Evolutionary conservation across 192 early-diverging fungal species (phyloP).

Genomic region (Coemansia sp.): DNA sequence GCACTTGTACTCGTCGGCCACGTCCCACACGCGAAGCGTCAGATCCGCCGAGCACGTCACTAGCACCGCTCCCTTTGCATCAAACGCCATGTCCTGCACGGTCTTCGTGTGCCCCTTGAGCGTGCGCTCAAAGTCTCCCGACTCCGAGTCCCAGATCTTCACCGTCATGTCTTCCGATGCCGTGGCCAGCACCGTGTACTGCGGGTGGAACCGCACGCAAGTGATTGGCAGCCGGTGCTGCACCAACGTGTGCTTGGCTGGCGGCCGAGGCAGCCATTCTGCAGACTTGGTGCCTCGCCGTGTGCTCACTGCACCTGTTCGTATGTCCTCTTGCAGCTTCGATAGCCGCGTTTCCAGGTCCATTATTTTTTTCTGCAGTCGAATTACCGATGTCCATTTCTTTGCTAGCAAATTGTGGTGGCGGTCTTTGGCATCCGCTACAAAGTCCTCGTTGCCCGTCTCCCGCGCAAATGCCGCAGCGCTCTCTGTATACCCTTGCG

Average conservation of each 20-base stretch:
- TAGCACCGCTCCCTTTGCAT: conserved; percentile 76
- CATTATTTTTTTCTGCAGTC: conserved; percentile 94
- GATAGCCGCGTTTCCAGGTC: conserved; percentile 83
- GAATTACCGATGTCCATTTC: conserved; percentile 94
- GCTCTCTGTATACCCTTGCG: conserved; percentile 68
- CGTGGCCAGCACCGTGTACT: conserved; percentile 77
- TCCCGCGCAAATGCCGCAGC: conserved; percentile 70
- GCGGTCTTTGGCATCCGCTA: conserved; percentile 66
- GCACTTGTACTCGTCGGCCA: conserved; percentile 79
- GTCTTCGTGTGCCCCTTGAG: conserved; percentile 95
- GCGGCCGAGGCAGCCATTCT: conserved; percentile 83
- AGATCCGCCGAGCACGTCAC: conserved; percentile 91
- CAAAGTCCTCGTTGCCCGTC: conserved; percentile 68
- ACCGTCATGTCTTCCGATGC: conserved; percentile 90
- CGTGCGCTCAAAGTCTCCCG: conserved; percentile 87
- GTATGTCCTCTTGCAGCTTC: conserved; percentile 72
- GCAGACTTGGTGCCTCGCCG: conserved; percentile 55
- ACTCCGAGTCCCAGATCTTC: conserved; percentile 92
- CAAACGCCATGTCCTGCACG: conserved; percentile 87
- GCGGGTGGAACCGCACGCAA: conserved; percentile 81
- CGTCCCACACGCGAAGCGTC: conserved; percentile 89
- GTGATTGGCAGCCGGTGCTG: conserved; percentile 83
- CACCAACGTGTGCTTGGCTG: conserved; percentile 68
- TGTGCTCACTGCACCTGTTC: conserved; percentile 49
- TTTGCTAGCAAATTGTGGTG: conserved; percentile 52